A percentile compares a stretch with the other conserved stretches of the same genome.
Conservation (phyloP, 2,329 filamentous ascomycete species). For the Fusarium dimerum region DNA sequence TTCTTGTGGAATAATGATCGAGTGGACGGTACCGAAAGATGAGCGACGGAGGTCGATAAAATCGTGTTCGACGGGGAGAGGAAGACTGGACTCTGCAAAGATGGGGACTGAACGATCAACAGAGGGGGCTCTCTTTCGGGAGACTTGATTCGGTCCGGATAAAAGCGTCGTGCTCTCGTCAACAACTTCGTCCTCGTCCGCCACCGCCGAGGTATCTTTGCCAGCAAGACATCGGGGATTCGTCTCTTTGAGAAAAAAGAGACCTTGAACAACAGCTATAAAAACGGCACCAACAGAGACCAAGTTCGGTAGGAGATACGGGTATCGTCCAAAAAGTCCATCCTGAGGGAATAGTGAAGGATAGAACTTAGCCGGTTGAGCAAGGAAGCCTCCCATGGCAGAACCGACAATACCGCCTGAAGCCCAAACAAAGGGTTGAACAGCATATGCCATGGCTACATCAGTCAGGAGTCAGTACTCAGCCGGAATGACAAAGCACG, state of each 20-base stretch:
- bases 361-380: constrained; percentile 57
- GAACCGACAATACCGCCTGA: constrained; percentile 87
- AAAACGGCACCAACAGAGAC: constrained; percentile 66
- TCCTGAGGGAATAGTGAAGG: constrained; percentile 64
- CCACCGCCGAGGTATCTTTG: neutral
- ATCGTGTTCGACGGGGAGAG: constrained; percentile 21
- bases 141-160: constrained; percentile 16
- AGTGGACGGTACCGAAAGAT: constrained; percentile 45
- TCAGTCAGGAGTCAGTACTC: neutral
- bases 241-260: constrained; percentile 60
- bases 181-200: constrained; percentile 24
- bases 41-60: constrained; percentile 29
- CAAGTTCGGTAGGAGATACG: constrained; percentile 47
- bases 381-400: constrained; percentile 76
- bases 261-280: constrained; percentile 64
- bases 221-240: constrained; percentile 20
- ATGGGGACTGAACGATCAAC: constrained; percentile 18
- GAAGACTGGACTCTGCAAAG: constrained; percentile 24
- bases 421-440: constrained; percentile 86
- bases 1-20: constrained; percentile 35
- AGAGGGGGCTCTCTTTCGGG: constrained; percentile 16
- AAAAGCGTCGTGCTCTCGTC: constrained; percentile 11
- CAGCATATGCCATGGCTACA: constrained; percentile 69
- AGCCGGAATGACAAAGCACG: neutral
- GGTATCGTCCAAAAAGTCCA: constrained; percentile 59